Conservation (phyloP, 371 early-diverging fungal genomes). For the Dinochytrium kinnereticum region DNA sequence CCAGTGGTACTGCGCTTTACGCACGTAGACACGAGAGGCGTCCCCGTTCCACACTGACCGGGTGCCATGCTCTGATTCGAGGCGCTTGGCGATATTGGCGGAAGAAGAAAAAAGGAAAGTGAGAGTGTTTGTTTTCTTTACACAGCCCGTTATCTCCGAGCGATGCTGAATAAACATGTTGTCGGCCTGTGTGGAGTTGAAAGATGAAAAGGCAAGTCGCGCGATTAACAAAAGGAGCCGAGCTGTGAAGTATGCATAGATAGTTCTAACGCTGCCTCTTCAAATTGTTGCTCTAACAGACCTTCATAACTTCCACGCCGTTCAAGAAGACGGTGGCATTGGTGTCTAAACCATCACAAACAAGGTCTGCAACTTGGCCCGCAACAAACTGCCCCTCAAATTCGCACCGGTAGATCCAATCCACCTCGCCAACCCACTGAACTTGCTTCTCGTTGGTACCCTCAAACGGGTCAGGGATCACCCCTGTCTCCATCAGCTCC, state of each 20-base stretch:
- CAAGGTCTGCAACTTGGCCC: conserved; percentile 18
- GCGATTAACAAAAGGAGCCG: not conserved
- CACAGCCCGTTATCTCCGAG: conserved; percentile 17
- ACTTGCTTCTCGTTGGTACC: conserved; percentile 11
- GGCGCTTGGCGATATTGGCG: conserved; percentile 45
- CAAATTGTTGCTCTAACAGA: not conserved
- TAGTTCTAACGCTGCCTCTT: too few relatives aligned
- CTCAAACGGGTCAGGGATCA: conserved; percentile 33
- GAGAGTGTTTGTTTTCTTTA: conserved; percentile 14
- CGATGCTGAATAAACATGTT: conserved; percentile 49
- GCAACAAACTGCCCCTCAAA: not conserved
- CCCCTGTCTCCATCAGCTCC: conserved; percentile 23
- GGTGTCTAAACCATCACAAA: conserved; percentile 53
- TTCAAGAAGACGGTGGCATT: conserved; percentile 49
- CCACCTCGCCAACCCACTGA: conserved; percentile 19
- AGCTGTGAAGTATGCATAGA: too few relatives aligned
- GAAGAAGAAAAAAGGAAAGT: conserved; percentile 41
- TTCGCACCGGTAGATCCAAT: conserved; percentile 30
- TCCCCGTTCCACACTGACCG: conserved; percentile 32
- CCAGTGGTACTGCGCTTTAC: conserved; percentile 47
- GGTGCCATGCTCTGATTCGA: conserved; percentile 36
- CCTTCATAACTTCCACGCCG: conserved; percentile 30
- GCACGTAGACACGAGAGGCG: conserved; percentile 27
- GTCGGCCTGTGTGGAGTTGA: too few relatives aligned
- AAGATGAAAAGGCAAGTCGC: not conserved